phyloP scores from a whole-genome alignment of 768 basidiomycete species.

The Rhodosporidiobolus odoratus region DNA sequence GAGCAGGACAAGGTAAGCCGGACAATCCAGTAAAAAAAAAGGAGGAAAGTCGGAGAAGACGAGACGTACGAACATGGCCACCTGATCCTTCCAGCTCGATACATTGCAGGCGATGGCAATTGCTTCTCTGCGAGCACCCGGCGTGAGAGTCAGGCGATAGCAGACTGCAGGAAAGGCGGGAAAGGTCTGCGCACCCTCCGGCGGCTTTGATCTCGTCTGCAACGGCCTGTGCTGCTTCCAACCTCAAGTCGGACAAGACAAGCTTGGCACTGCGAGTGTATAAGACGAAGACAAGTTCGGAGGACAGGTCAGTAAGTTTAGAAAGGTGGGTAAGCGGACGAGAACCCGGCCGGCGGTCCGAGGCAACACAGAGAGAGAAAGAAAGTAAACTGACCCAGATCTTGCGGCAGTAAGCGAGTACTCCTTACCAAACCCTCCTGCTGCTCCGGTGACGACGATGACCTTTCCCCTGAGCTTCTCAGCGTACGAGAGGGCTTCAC shows the following conservation, averaged over 20 bases:
- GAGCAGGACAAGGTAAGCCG: not conserved
- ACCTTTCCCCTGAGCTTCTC: slow-evolving; percentile 13
- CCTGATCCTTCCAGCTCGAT: slow-evolving; percentile 24
- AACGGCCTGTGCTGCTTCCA: slow-evolving; percentile 1
- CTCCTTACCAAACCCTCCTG: slow-evolving; percentile 17
- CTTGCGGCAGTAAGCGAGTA: slow-evolving; percentile 2
- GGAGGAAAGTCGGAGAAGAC: not conserved
- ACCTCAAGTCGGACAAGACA: slow-evolving; percentile 10
- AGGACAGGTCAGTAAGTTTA: not conserved
- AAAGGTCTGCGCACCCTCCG: slow-evolving; percentile 26
- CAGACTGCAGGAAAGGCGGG: not conserved
- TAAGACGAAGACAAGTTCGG: not conserved
- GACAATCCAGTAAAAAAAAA: not conserved
- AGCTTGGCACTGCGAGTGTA: slow-evolving; percentile 17
- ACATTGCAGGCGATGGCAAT: slow-evolving; percentile 18
- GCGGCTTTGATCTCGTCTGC: slow-evolving; percentile 14
- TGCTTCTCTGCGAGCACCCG: slow-evolving; percentile 9
- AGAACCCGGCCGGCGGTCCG: too few species aligned
- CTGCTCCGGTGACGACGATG: slow-evolving; percentile 30
- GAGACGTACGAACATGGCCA: not conserved
- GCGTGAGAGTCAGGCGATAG: too few species aligned
- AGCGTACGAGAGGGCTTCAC: not conserved
- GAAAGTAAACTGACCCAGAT: slow-evolving; percentile 4
- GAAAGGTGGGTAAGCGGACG: not conserved
- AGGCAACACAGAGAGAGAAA: too few species aligned